Percentiles rank a stretch among this genome's conserved stretches.
Evolutionary conservation across 2,329 filamentous ascomycete genomes (phyloP).

Genomic region (Fragosphaeria purpurea): DNA sequence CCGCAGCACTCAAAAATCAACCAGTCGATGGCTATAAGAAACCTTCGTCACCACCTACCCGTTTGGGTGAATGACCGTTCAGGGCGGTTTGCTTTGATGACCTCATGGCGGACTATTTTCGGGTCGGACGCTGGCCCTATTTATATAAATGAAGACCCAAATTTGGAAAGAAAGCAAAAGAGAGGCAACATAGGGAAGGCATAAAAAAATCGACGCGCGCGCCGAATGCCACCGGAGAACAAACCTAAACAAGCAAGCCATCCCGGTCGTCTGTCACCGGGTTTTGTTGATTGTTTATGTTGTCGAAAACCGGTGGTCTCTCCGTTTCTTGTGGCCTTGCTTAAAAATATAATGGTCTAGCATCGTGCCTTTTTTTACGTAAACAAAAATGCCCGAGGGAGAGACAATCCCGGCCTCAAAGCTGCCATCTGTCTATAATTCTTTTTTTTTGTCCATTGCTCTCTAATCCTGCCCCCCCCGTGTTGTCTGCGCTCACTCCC

Average conservation of each 20-base stretch:
- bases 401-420: too few relatives aligned
- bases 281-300: background rate
- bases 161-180: too few relatives aligned
- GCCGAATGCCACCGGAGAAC: too few relatives aligned
- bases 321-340: background rate
- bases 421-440: too few relatives aligned
- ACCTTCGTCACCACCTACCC: conserved; percentile 9
- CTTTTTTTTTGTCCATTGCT: background rate
- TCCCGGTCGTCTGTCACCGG: too few relatives aligned
- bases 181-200: background rate
- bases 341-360: background rate
- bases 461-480: background rate
- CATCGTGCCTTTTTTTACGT: background rate
- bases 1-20: background rate
- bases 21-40: background rate
- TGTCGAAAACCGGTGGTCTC: background rate
- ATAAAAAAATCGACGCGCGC: background rate
- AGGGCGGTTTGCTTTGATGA: background rate
- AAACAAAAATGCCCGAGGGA: background rate
- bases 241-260: too few relatives aligned
- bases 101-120: background rate
- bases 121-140: too few relatives aligned
- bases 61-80: conserved; percentile 7
- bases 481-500: conserved; percentile 32
- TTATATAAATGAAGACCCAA: background rate